These are phyloP conservation scores for Aotearoamyces nothofagi DNA, from an alignment of 2,329 filamentous ascomycete genomes.

Conservation along the genomic window DNA sequence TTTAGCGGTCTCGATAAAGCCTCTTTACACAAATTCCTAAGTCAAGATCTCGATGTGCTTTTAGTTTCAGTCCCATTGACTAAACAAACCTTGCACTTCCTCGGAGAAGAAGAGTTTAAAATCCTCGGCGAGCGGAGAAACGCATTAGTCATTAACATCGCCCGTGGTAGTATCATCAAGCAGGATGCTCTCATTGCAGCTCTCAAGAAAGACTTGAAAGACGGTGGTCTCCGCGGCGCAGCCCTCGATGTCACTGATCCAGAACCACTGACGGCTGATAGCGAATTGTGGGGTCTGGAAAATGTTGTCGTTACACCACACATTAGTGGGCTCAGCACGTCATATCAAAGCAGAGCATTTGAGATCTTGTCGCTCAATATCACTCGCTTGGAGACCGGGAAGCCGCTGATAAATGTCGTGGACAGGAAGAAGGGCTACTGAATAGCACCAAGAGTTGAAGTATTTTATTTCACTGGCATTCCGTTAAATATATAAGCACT, in stretches of 20 bases:
- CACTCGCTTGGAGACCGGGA: slow-evolving; percentile 31
- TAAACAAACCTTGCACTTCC: slow-evolving; percentile 13
- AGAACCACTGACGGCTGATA: slow-evolving; percentile 40
- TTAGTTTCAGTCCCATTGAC: slow-evolving; percentile 17
- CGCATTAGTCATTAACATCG: slow-evolving; percentile 44
- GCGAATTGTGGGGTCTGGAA: slow-evolving; percentile 41
- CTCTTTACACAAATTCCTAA: slow-evolving; percentile 10
- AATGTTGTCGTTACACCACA: slow-evolving; percentile 48
- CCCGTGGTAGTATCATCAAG: slow-evolving; percentile 42
- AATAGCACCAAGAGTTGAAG: no score
- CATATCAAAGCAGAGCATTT: slow-evolving; percentile 40
- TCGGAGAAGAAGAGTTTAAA: slow-evolving; percentile 22
- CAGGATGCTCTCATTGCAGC: slow-evolving; percentile 37
- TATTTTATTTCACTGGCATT: no score
- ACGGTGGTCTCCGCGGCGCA: slow-evolving; percentile 35
- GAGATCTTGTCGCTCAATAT: slow-evolving; percentile 44
- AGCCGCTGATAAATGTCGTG: slow-evolving; percentile 44
- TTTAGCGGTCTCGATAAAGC: slow-evolving; percentile 11
- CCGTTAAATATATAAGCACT: no score
- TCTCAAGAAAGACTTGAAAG: no score
- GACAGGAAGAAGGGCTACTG: slow-evolving; percentile 45
- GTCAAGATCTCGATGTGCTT: slow-evolving; percentile 14
- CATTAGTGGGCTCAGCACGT: slow-evolving; percentile 34
- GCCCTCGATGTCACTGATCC: slow-evolving; percentile 50
- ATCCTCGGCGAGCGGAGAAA: slow-evolving; percentile 6